These are phyloP conservation scores for Penicillium sumatraense DNA, from an alignment of 2,329 filamentous ascomycete genomes.

Conservation along the genomic window DNA sequence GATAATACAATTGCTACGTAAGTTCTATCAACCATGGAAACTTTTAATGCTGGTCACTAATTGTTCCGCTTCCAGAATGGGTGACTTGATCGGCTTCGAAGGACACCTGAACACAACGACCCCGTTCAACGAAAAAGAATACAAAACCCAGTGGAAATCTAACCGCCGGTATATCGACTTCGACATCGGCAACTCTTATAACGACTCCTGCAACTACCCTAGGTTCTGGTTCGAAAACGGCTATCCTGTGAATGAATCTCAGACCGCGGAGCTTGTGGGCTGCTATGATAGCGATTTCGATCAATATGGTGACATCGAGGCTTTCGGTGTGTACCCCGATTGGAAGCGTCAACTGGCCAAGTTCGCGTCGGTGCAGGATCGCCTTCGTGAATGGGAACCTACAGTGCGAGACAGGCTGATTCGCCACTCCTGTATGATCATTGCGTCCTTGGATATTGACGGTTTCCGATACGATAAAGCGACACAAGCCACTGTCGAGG, in stretches of 20 bases:
- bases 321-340: slow-evolving; percentile 66
- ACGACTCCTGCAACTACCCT: slow-evolving; percentile 61
- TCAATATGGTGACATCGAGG: slow-evolving; percentile 66
- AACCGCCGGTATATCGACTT: slow-evolving; percentile 64
- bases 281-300: slow-evolving; percentile 69
- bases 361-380: slow-evolving; percentile 70
- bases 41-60: not conserved
- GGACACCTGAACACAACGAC: slow-evolving; percentile 63
- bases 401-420: slow-evolving; percentile 63
- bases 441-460: slow-evolving; percentile 65
- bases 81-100: slow-evolving; percentile 67
- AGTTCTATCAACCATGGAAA: slow-evolving; percentile 25
- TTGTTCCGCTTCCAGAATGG: slow-evolving; percentile 43
- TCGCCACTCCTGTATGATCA: slow-evolving; percentile 66
- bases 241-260: slow-evolving; percentile 52
- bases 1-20: slow-evolving; percentile 69
- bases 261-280: slow-evolving; percentile 54
- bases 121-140: slow-evolving; percentile 60
- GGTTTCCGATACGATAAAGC: slow-evolving; percentile 71
- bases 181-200: slow-evolving; percentile 56
- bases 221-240: slow-evolving; percentile 66
- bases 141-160: slow-evolving; percentile 61
- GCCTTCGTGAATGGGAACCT: slow-evolving; percentile 66
- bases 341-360: slow-evolving; percentile 68
- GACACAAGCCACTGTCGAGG: slow-evolving; percentile 65